Base-by-base conservation (phyloP, 176 grass and related monocot species). In the Puya raimondii region DNA sequence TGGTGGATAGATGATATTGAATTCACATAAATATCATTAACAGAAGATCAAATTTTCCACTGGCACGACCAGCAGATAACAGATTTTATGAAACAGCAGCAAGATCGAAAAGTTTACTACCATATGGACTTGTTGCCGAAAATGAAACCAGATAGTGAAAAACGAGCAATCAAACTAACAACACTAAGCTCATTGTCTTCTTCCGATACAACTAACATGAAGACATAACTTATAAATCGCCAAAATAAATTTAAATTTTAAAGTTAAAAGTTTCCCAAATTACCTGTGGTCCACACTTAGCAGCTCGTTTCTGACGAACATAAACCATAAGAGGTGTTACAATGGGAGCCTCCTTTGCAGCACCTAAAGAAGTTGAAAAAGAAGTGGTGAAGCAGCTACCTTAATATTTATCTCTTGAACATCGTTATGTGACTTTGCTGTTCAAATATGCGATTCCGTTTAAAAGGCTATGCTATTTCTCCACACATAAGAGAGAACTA, bases 261-360 rank as follows among this genome's bases (percentile, higher is more conserved):
- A 42, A 42, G 33, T 42, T 42, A 67, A 25, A 77, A 72, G 23
- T 7, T 16, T 59, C 42, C 27, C 21, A 25, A 68, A 64, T 42
- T 92, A 96, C 92, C 86, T 82, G 79, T 78, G 78, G 66, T 76
- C 80, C 83, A 76, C 69, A 82, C 83, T 96, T 96, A 81, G 92
- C 92, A 64, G 83, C 92, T 83, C 92, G 84, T 85, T 85, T 85
- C 71, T 87, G 88, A 59, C 92, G 92, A 80, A 96, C 64, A 86
- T 83, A 96, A 75, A 76, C 75, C 92, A 96, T 96, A 61, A 96
- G 81, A 74, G 92, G 83, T 29, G 92, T 96, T 69, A 96, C 71
- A 78, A 96, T 70, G 49, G 86, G 86, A 65, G 88, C 20, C 53
- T 92, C 92, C 67, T 96, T 96, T 89, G 85, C 81, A 82, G 83